Percentiles rank a stretch among this genome's conserved stretches.
phyloP scores from a whole-genome alignment of 108 stramenopile species.

The Nitzschia sp. region DNA sequence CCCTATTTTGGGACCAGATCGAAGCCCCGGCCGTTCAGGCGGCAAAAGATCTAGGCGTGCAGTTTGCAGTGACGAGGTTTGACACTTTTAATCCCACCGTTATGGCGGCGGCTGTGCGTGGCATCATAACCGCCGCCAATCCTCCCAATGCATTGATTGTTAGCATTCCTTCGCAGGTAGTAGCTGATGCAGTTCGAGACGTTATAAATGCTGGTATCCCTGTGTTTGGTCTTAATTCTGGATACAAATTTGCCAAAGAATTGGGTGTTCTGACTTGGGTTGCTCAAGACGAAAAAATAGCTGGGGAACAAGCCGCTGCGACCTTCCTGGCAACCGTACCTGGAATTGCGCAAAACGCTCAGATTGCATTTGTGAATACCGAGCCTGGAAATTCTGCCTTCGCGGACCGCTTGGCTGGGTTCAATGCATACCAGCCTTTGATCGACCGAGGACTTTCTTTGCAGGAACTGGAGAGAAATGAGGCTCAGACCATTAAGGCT shows the following conservation, averaged over 20 bases:
- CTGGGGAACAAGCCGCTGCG: slow-evolving; percentile 14
- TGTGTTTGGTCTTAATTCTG: slow-evolving; percentile 19
- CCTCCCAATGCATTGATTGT: slow-evolving; percentile 23
- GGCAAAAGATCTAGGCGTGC: not conserved
- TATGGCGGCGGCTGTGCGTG: not conserved
- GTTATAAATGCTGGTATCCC: not conserved
- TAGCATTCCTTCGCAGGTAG: not conserved
- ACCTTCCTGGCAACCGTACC: not conserved
- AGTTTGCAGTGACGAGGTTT: not conserved
- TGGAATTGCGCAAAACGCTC: not conserved
- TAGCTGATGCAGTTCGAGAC: slow-evolving; percentile 9
- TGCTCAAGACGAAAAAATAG: slow-evolving; percentile 6
- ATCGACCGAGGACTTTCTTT: not conserved
- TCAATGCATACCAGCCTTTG: not conserved
- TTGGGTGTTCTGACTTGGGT: not conserved
- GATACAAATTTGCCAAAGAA: slow-evolving; percentile 7
- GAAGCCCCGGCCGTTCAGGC: not conserved
- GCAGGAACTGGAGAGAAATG: not conserved
- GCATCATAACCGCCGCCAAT: not conserved
- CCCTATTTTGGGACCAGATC: not conserved
- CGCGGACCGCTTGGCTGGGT: not conserved
- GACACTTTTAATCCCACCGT: not conserved
- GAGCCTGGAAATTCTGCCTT: slow-evolving; percentile 11
- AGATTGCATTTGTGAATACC: slow-evolving; percentile 2
- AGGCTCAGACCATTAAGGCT: not conserved